These are phyloP conservation scores for Beauveria scarabaeidicola DNA, from an alignment of 2,329 filamentous ascomycete genomes.

Conservation along the genomic window DNA sequence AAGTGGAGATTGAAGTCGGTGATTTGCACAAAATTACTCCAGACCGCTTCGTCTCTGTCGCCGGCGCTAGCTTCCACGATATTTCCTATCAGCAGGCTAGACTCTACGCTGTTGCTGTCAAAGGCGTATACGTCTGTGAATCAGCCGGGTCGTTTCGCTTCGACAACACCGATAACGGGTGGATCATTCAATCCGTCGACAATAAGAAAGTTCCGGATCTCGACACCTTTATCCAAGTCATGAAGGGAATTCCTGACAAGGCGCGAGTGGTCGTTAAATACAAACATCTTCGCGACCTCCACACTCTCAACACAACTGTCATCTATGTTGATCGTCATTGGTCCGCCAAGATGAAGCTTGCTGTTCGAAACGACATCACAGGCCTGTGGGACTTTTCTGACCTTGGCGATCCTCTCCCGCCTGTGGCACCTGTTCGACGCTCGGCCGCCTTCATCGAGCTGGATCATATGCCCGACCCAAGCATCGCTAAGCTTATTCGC, in stretches of 20 bases:
- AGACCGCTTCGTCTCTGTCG: constrained; percentile 88
- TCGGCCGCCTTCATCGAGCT: constrained; percentile 89
- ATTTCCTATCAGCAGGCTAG: constrained; percentile 97
- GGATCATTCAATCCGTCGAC: constrained; percentile 88
- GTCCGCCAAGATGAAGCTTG: constrained; percentile 89
- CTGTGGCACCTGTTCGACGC: constrained; percentile 60
- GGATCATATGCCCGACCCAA: constrained; percentile 77
- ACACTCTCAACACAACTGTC: constrained; percentile 89
- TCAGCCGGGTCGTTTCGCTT: constrained; percentile 92
- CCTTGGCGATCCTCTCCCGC: constrained; percentile 70
- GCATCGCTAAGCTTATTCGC: constrained; percentile 85
- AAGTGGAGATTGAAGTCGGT: constrained; percentile 76
- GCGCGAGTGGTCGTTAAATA: constrained; percentile 89
- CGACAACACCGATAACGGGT: constrained; percentile 82
- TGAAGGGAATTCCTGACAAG: constrained; percentile 75
- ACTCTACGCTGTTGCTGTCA: constrained; percentile 83
- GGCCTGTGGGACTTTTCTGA: constrained; percentile 94
- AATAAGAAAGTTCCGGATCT: constrained; percentile 86
- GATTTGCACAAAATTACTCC: constrained; percentile 93
- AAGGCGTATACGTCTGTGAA: constrained; percentile 89
- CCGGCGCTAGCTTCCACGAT: constrained; percentile 90
- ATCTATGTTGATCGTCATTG: constrained; percentile 91
- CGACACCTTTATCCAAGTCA: constrained; percentile 80
- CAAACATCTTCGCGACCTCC: constrained; percentile 88
- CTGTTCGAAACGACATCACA: constrained; percentile 78